Percentiles rank a stretch among this genome's conserved stretches.
Conservation (phyloP, 1,139 yeast genomes). For the Suhomyces choctaworum region DNA sequence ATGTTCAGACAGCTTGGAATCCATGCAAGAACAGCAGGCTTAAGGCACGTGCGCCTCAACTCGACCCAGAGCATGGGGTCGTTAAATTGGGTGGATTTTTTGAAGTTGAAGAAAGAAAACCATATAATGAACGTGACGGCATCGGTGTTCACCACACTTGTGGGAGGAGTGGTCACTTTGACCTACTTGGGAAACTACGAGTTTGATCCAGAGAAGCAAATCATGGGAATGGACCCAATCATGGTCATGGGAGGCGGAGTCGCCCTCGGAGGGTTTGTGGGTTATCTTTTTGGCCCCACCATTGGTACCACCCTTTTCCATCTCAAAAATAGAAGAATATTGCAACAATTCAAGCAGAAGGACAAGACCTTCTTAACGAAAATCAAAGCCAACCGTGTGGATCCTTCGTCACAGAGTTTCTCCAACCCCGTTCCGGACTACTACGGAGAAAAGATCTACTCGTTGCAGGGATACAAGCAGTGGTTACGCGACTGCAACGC, state of each 20-base stretch:
- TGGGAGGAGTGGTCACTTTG: conserved; percentile 74
- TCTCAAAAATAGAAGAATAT: conserved; percentile 47
- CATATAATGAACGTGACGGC: conserved; percentile 67
- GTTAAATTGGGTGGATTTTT: conserved; percentile 76
- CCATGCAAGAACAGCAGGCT: conserved; percentile 8
- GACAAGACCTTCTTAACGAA: conserved; percentile 74
- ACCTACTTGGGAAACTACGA: conserved; percentile 76
- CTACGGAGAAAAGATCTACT: conserved; percentile 93
- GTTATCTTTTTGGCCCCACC: conserved; percentile 81
- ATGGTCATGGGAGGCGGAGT: conserved; percentile 71
- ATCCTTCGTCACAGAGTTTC: conserved; percentile 89
- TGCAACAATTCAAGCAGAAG: conserved; percentile 53
- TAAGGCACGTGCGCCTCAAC: conserved; percentile 24
- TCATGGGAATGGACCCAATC: conserved; percentile 86
- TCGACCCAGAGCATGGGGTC: conserved; percentile 19
- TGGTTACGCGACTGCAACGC: conserved; percentile 97
- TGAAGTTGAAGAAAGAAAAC: conserved; percentile 71
- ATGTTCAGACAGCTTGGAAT: conserved; percentile 20
- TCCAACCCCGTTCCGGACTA: conserved; percentile 97
- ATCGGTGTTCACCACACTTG: conserved; percentile 65
- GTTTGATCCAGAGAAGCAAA: conserved; percentile 81
- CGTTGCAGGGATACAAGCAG: conserved; percentile 82
- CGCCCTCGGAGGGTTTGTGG: conserved; percentile 69
- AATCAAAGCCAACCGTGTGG: conserved; percentile 78
- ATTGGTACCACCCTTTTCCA: conserved; percentile 73